These are phyloP conservation scores for Ilex asprella DNA, from an alignment of 257 asterid species.

Conservation along the genomic window DNA sequence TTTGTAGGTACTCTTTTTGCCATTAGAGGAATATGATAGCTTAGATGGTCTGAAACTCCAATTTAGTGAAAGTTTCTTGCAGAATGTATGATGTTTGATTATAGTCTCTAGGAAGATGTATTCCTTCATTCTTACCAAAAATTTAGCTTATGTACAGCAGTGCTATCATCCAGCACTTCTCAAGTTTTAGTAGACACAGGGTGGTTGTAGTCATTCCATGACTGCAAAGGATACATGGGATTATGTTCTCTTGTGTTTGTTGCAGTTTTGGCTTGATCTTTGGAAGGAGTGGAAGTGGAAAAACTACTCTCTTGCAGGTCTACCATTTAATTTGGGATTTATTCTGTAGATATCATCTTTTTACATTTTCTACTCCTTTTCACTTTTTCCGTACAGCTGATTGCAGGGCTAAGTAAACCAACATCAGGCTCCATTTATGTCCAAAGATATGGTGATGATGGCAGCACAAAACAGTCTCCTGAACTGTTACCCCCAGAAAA, in stretches of 20 bases:
- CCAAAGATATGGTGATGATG: slow-evolving; percentile 59
- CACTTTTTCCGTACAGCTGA: slow-evolving; percentile 45
- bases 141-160: neutral
- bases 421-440: slow-evolving; percentile 69
- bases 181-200: neutral
- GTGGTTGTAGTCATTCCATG: neutral
- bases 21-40: no score
- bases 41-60: no score
- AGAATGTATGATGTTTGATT: neutral
- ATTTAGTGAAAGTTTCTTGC: no score
- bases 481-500: slow-evolving; percentile 49
- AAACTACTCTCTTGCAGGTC: slow-evolving; percentile 93
- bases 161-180: neutral
- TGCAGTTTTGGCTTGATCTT: slow-evolving; percentile 73
- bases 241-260: slow-evolving; percentile 9
- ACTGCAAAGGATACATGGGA: neutral
- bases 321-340: slow-evolving; percentile 11
- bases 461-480: slow-evolving; percentile 45
- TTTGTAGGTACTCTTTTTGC: no score
- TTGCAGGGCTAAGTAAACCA: slow-evolving; percentile 90
- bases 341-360: slow-evolving; percentile 1
- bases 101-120: no score
- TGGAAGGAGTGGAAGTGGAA: slow-evolving; percentile 98
- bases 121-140: neutral
- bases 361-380: neutral